phyloP scores from a whole-genome alignment of 768 basidiomycete species.

The Tylopilus cervinicoccineus region DNA sequence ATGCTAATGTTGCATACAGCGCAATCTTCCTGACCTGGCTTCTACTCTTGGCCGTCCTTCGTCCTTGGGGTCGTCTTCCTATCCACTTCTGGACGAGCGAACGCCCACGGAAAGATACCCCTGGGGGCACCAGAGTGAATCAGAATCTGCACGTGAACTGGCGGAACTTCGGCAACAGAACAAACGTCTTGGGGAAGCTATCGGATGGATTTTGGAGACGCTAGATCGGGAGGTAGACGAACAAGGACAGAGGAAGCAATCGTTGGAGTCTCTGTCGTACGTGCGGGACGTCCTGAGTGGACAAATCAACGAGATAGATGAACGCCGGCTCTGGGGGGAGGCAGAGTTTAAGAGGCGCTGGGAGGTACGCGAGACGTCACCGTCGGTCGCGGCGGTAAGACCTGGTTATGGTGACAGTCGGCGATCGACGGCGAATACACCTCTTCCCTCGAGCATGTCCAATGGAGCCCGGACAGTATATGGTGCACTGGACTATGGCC shows the following conservation, averaged over 20 bases:
- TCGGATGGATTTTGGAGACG: conserved; percentile 72
- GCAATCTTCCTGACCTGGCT: conserved; percentile 82
- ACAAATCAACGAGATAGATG: conserved; percentile 52
- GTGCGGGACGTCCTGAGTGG: conserved; percentile 70
- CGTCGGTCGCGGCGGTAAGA: conserved; percentile 21
- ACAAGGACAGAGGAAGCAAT: conserved; percentile 48
- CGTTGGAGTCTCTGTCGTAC: conserved; percentile 72
- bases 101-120: conserved; percentile 54
- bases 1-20: conserved; percentile 39
- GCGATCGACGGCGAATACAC: conserved; percentile 8
- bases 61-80: conserved; percentile 38
- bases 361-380: conserved; percentile 25
- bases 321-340: conserved; percentile 61
- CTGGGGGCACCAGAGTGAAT: conserved; percentile 66
- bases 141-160: conserved; percentile 68
- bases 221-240: conserved; percentile 52
- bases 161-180: conserved; percentile 52
- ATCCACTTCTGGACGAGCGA: conserved; percentile 62
- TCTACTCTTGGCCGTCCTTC: conserved; percentile 59
- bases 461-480: conserved; percentile 7
- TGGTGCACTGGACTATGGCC: conserved; percentile 8
- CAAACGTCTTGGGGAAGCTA: conserved; percentile 60
- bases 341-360: conserved; percentile 40
- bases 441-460: conserved; percentile 16
- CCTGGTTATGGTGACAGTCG: conserved; percentile 16